Conservation (phyloP, 257 asterid genomes). For the Anisodus acutangulus region DNA sequence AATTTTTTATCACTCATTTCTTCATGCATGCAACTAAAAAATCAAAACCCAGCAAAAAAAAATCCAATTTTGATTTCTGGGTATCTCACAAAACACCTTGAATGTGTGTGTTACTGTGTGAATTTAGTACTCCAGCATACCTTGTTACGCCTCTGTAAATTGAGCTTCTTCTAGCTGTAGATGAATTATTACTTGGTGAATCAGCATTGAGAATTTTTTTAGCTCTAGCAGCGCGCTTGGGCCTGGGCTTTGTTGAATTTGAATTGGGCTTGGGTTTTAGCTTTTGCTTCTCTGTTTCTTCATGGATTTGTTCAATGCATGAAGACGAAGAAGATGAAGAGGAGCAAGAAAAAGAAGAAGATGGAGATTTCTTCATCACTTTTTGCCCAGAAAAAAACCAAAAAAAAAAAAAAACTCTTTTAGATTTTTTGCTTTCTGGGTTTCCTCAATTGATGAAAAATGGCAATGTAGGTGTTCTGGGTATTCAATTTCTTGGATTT, state of each 20-base stretch:
- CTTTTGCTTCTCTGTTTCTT: constrained; percentile 29
- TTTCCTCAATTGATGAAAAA: constrained; percentile 31
- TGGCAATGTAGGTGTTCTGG: constrained; percentile 20
- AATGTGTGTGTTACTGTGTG: not conserved
- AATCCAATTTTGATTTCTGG: not conserved
- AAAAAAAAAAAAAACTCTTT: constrained; percentile 8
- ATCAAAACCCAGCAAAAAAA: not conserved
- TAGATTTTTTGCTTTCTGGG: not conserved
- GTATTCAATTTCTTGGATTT: not conserved
- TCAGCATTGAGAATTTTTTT: constrained; percentile 36
- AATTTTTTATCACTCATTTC: not conserved
- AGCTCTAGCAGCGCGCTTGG: constrained; percentile 40
- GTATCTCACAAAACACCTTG: not conserved
- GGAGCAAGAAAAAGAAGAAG: constrained; percentile 45
- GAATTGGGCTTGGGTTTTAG: not conserved
- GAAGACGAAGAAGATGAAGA: constrained; percentile 74
- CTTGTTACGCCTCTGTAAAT: constrained; percentile 91
- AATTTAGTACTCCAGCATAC: constrained; percentile 34
- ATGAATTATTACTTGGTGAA: constrained; percentile 40
- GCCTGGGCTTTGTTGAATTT: not conserved
- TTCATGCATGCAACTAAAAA: constrained; percentile 64
- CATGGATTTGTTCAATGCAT: constrained; percentile 46
- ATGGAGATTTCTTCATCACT: constrained; percentile 51
- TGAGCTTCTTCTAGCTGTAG: constrained; percentile 71
- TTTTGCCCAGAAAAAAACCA: not conserved